phyloP scores from a whole-genome alignment of 805 yeast genomes.

The Candida rishiriensis region DNA sequence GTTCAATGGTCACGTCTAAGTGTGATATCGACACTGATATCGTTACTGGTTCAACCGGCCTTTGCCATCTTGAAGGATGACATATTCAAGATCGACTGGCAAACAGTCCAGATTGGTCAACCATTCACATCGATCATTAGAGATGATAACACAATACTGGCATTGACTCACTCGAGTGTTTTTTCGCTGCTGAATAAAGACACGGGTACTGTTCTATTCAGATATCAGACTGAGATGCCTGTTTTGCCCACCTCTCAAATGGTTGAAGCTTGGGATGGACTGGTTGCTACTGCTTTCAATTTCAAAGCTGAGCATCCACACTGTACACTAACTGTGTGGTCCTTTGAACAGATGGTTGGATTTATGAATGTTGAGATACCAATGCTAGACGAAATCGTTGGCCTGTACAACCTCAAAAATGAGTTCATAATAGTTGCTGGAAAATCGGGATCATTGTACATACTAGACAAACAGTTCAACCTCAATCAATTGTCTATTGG shows the following conservation, averaged over 20 bases:
- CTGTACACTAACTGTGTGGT: constrained; percentile 18
- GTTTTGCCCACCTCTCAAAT: constrained; percentile 7
- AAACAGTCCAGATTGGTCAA: constrained; percentile 40
- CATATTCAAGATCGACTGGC: constrained; percentile 54
- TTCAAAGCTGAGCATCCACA: constrained; percentile 2
- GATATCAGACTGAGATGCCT: constrained; percentile 25
- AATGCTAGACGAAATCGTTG: constrained; percentile 10
- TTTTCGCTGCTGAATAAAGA: constrained; percentile 23
- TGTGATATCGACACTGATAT: neutral
- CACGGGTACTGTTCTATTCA: constrained; percentile 26
- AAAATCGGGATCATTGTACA: constrained; percentile 5
- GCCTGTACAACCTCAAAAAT: constrained; percentile 6
- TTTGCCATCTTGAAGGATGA: constrained; percentile 37
- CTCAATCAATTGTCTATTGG: neutral
- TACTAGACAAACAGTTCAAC: constrained; percentile 4
- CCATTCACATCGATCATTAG: constrained; percentile 19
- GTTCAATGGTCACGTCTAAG: neutral
- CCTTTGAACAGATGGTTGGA: constrained; percentile 4
- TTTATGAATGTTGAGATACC: constrained; percentile 16
- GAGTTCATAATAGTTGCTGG: constrained; percentile 8
- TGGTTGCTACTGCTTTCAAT: constrained; percentile 15
- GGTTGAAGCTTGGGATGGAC: constrained; percentile 7
- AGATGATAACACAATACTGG: constrained; percentile 17
- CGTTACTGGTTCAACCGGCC: constrained; percentile 6
- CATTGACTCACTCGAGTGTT: constrained; percentile 23